A percentile compares a stretch with the other conserved stretches of the same genome.
These are phyloP conservation scores for Malassezia equina DNA, from an alignment of 1,284 basidiomycete genomes.

Conservation along the genomic window DNA sequence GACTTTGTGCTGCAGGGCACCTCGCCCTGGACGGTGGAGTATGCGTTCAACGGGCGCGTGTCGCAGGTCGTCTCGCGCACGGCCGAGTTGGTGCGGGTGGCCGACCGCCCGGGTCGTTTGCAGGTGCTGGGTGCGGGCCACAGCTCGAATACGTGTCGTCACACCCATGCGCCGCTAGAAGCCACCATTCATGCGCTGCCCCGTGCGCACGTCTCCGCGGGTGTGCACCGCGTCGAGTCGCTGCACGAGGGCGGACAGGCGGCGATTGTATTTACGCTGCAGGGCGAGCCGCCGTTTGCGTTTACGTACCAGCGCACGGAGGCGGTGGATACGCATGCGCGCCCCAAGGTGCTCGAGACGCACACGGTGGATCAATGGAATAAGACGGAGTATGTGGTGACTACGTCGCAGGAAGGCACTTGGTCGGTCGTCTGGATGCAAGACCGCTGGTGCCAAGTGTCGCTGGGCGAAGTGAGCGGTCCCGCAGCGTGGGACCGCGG, in stretches of 20 bases:
- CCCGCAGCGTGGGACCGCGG: conserved; percentile 9
- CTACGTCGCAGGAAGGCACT: conserved; percentile 75
- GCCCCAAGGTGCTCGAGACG: conserved; percentile 39
- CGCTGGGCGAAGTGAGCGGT: conserved; percentile 30
- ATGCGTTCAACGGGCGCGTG: conserved; percentile 67
- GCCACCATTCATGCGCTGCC: conserved; percentile 76
- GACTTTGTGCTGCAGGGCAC: conserved; percentile 89
- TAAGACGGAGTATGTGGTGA: conserved; percentile 70
- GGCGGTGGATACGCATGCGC: conserved; percentile 38
- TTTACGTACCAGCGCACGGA: conserved; percentile 55
- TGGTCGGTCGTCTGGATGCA: conserved; percentile 85
- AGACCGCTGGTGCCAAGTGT: conserved; percentile 60
- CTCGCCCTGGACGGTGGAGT: conserved; percentile 89
- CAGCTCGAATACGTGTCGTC: conserved; percentile 50
- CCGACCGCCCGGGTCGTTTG: conserved; percentile 71
- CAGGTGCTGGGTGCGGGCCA: conserved; percentile 75
- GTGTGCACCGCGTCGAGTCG: conserved; percentile 67
- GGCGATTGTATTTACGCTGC: conserved; percentile 76
- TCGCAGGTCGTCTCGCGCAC: conserved; percentile 65
- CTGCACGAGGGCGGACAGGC: conserved; percentile 76
- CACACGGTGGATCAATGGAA: conserved; percentile 59
- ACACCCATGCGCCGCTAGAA: conserved; percentile 55
- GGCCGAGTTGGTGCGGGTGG: conserved; percentile 71
- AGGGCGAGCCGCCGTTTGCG: conserved; percentile 84
- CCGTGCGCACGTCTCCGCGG: conserved; percentile 73